Evolutionary conservation across 192 early-diverging fungal genomes (phyloP).

Genomic region (Entomortierella parvispora): DNA sequence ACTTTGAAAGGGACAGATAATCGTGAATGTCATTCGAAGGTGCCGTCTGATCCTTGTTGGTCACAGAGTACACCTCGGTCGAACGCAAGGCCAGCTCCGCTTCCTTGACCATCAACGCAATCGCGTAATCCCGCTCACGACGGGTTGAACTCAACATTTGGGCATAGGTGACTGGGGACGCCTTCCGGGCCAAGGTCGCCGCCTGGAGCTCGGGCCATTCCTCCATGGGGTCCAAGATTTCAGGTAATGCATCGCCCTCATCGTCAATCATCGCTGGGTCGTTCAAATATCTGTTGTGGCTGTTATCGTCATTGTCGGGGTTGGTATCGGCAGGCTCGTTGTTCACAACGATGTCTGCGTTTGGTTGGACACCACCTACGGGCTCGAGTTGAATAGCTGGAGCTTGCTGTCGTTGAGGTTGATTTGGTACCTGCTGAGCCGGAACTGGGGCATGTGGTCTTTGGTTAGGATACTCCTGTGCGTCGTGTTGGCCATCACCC

Average conservation of each 20-base stretch:
- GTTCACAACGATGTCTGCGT: too few species aligned
- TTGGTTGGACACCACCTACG: not conserved
- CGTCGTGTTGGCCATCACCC: not conserved
- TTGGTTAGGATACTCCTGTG: not conserved
- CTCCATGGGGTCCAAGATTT: not conserved
- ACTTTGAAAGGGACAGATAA: conserved; percentile 65
- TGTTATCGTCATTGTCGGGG: too few species aligned
- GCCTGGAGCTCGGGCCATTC: conserved; percentile 1
- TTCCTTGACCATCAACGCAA: conserved; percentile 35
- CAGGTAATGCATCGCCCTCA: conserved; percentile 2
- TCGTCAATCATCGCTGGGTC: conserved; percentile 11
- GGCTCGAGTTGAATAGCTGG: conserved; percentile 24
- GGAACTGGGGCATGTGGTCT: not conserved
- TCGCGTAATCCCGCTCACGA: conserved; percentile 46
- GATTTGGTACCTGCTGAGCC: not conserved
- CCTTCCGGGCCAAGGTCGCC: conserved; percentile 18
- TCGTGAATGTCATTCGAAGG: conserved; percentile 65
- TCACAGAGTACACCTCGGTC: conserved; percentile 61
- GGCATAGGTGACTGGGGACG: conserved; percentile 28
- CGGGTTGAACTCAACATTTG: conserved; percentile 31
- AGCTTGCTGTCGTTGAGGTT: not conserved
- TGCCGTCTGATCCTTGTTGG: conserved; percentile 57
- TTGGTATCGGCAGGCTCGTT: too few species aligned
- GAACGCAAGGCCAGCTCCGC: conserved; percentile 48
- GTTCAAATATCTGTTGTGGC: not conserved